phyloP scores from a whole-genome alignment of 192 early-diverging fungal genomes.

The Podochytrium sp. region DNA sequence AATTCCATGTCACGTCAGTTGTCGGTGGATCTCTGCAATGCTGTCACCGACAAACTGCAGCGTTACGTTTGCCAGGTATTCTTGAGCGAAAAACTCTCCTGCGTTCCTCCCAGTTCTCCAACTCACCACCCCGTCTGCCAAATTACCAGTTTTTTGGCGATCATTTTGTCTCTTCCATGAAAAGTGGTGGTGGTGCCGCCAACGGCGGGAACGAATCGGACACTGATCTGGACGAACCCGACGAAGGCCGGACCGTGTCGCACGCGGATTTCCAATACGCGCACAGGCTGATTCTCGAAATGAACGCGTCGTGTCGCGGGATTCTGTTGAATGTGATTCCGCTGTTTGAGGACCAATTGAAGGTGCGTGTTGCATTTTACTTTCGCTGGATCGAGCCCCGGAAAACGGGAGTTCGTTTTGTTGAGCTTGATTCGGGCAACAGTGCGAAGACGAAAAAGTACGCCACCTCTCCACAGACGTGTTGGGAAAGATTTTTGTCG shows the following conservation, averaged over 20 bases:
- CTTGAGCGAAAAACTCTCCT: too few species aligned
- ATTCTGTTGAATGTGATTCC: constrained; percentile 91
- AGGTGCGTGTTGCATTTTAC: constrained; percentile 40
- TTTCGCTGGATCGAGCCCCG: neutral
- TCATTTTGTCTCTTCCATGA: constrained; percentile 54
- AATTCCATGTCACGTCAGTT: constrained; percentile 73
- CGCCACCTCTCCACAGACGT: constrained; percentile 76
- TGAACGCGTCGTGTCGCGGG: constrained; percentile 74
- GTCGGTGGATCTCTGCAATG: constrained; percentile 80
- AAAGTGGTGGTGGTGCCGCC: neutral
- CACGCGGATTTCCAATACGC: constrained; percentile 57
- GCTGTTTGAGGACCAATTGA: constrained; percentile 89
- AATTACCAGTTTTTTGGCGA: constrained; percentile 85
- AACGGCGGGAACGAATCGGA: neutral
- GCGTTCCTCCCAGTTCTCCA: too few species aligned
- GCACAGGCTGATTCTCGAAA: constrained; percentile 81
- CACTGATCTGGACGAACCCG: constrained; percentile 28
- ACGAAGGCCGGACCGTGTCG: constrained; percentile 4
- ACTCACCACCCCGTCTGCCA: too few species aligned
- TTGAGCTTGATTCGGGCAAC: neutral
- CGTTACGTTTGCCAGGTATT: constrained; percentile 83
- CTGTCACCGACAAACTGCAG: constrained; percentile 79
- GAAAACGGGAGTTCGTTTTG: neutral
- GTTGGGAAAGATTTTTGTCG: constrained; percentile 88
- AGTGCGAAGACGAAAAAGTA: constrained; percentile 76